These are phyloP conservation scores for Fusarium praegraminearum DNA, from an alignment of 2,329 filamentous ascomycete genomes.

Conservation along the genomic window DNA sequence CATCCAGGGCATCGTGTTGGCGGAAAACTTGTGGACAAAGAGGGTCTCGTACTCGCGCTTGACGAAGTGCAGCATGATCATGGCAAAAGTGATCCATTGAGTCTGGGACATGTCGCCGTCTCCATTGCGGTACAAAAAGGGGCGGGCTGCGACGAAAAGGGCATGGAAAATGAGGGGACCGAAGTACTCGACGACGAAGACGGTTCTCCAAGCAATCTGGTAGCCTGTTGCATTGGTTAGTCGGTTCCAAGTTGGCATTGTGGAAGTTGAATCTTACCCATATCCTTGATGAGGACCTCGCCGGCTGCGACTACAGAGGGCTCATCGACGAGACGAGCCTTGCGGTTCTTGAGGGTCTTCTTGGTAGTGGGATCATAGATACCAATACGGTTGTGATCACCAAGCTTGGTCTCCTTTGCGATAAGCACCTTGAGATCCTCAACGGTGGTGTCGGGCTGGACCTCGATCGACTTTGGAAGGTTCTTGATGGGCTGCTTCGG, in stretches of 20 bases:
- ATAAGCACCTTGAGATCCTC: conserved; percentile 70
- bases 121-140: conserved; percentile 66
- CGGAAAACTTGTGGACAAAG: conserved; percentile 94
- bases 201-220: conserved; percentile 91
- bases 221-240: conserved; percentile 67
- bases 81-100: conserved; percentile 79
- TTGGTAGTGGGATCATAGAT: conserved; percentile 70
- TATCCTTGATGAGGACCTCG: conserved; percentile 88
- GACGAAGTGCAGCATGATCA: conserved; percentile 86
- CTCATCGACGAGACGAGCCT: conserved; percentile 63
- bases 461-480: conserved; percentile 64
- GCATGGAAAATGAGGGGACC: conserved; percentile 91
- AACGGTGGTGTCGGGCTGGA: conserved; percentile 65
- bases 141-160: conserved; percentile 76
- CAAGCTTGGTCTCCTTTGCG: conserved; percentile 63
- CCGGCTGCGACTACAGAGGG: conserved; percentile 61
- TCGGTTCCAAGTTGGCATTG: background rate
- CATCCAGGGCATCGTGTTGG: conserved; percentile 88
- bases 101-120: conserved; percentile 68
- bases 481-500: conserved; percentile 65
- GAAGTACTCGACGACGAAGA: conserved; percentile 95
- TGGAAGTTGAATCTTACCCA: conserved; percentile 69
- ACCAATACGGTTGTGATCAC: conserved; percentile 72
- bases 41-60: conserved; percentile 97
- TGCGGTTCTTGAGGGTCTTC: conserved; percentile 73